phyloP scores from a whole-genome alignment of 345 rosid genomes.

The Syzygium jambos region DNA sequence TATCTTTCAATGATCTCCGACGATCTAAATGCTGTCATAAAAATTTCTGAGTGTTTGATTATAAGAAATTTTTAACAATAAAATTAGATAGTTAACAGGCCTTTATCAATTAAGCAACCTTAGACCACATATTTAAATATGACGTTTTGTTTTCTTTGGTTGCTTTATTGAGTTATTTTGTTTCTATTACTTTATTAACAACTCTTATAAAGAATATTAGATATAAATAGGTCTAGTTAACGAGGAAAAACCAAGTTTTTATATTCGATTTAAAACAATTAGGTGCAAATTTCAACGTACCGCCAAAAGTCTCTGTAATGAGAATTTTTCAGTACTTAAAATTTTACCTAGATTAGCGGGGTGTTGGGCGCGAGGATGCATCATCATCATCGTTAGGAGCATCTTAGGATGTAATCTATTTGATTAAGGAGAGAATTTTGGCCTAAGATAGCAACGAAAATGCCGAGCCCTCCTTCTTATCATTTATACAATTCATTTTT shows the following conservation, averaged over 20 bases:
- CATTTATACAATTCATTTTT: neutral
- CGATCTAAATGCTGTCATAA: neutral
- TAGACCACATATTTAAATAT: neutral
- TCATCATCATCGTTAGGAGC: neutral
- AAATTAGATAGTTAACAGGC: neutral
- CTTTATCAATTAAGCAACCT: neutral
- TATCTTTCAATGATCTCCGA: neutral
- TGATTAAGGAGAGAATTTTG: neutral
- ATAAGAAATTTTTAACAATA: neutral
- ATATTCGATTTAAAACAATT: neutral
- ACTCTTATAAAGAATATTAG: neutral
- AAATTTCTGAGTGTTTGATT: neutral
- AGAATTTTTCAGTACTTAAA: neutral
- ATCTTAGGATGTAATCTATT: neutral
- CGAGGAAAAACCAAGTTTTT: neutral
- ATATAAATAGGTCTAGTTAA: neutral
- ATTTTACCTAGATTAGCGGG: neutral
- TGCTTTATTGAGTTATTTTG: neutral
- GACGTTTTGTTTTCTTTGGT: neutral
- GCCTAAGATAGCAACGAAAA: neutral
- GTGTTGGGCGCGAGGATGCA: neutral
- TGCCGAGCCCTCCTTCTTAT: neutral
- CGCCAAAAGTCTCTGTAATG: neutral
- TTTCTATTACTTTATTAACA: neutral
- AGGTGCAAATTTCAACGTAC: neutral